Conservation (phyloP, 2,329 filamentous ascomycete genomes). For the Trichoderma pleuroti region DNA sequence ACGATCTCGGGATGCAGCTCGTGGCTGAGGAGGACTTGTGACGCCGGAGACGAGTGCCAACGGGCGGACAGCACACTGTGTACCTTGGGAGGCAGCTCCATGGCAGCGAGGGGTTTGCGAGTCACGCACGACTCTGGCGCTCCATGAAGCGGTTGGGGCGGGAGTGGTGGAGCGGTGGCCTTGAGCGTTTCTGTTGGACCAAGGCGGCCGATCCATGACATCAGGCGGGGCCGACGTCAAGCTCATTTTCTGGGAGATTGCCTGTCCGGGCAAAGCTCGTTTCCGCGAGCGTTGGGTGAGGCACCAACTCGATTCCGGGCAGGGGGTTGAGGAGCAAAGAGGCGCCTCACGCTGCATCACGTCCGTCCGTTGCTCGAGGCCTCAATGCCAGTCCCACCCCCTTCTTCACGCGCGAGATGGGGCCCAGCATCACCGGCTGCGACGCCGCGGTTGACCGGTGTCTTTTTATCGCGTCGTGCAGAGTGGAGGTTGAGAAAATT, state of each 20-base stretch:
- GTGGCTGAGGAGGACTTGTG: conserved; percentile 5
- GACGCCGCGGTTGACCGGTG: conserved; percentile 12
- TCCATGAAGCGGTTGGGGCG: conserved; percentile 17
- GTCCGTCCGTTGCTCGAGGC: not conserved
- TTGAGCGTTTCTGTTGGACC: conserved; percentile 3
- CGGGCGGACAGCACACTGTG: not conserved
- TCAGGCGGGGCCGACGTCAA: conserved; percentile 26
- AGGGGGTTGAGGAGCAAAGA: not conserved
- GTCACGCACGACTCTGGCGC: conserved; percentile 3
- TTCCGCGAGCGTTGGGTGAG: not conserved
- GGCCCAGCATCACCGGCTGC: conserved; percentile 9
- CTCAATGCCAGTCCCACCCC: conserved; percentile 2
- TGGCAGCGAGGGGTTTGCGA: conserved; percentile 12
- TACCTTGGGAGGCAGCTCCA: not conserved
- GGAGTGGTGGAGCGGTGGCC: conserved; percentile 13
- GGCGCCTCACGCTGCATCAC: not conserved
- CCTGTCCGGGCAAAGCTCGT: conserved; percentile 21
- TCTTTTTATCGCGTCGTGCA: not conserved
- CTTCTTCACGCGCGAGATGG: not conserved
- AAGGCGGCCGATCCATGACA: conserved; percentile 33
- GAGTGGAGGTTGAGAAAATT: conserved; percentile 10
- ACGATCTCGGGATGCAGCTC: conserved; percentile 13
- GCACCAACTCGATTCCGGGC: not conserved
- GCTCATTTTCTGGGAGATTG: conserved; percentile 22
- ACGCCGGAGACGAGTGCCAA: not conserved